phyloP scores from a whole-genome alignment of 495 filamentous ascomycete genomes.

The Aspergillus biplanus region DNA sequence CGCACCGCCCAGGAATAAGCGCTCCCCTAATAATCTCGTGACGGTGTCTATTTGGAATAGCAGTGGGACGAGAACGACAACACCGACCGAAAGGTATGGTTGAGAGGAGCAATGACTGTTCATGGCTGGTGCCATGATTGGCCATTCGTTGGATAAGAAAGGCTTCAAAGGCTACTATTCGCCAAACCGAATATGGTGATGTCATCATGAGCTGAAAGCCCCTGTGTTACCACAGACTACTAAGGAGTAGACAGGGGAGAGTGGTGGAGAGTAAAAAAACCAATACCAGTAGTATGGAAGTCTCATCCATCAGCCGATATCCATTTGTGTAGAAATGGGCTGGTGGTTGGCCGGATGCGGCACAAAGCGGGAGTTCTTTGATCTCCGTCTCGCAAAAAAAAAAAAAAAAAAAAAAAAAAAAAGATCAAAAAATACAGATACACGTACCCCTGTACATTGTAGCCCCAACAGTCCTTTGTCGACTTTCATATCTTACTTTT shows the following conservation, averaged over 20 bases:
- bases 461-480: neutral
- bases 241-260: neutral
- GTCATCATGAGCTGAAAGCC: conserved; percentile 23
- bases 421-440: no score
- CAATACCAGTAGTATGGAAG: neutral
- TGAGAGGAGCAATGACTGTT: neutral
- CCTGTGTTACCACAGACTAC: neutral
- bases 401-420: no score
- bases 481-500: neutral
- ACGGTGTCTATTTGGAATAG: conserved; percentile 1
- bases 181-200: conserved; percentile 28
- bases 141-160: neutral
- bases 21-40: neutral
- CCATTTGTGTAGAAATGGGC: neutral
- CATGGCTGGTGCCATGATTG: neutral
- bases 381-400: no score
- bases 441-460: no score
- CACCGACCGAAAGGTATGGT: neutral
- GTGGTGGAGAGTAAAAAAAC: neutral
- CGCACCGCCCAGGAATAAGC: neutral
- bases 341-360: neutral
- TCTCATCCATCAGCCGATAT: neutral
- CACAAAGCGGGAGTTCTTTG: no score
- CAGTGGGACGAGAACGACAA: neutral
- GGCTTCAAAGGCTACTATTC: neutral